These are phyloP conservation scores for Stephanodiscus minutulus DNA, from an alignment of 108 stramenopile genomes.

Conservation along the genomic window DNA sequence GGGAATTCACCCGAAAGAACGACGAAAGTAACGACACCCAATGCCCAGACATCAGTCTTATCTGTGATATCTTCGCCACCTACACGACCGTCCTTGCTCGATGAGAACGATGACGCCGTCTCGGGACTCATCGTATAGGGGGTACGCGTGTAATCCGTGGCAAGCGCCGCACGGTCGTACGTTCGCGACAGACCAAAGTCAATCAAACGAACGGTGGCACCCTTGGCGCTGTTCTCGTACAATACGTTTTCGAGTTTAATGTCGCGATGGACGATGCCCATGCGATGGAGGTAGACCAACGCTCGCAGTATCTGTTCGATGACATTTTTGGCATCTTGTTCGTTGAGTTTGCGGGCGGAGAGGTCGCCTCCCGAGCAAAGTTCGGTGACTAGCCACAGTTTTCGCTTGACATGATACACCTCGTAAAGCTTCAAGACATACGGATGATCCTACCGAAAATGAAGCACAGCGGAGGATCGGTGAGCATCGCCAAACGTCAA, in stretches of 20 bases:
- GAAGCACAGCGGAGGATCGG: neutral
- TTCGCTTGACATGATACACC: slow-evolving; percentile 64
- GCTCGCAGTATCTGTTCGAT: slow-evolving; percentile 68
- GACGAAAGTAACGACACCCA: slow-evolving; percentile 84
- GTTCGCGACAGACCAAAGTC: slow-evolving; percentile 73
- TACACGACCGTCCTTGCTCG: neutral
- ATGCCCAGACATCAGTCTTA: slow-evolving; percentile 84
- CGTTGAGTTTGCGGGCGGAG: slow-evolving; percentile 63
- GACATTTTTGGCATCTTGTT: slow-evolving; percentile 59
- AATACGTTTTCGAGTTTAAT: slow-evolving; percentile 79
- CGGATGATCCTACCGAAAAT: slow-evolving; percentile 58
- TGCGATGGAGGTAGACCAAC: slow-evolving; percentile 66
- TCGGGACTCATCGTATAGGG: slow-evolving; percentile 56
- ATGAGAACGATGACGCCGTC: slow-evolving; percentile 9
- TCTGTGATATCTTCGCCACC: slow-evolving; percentile 38
- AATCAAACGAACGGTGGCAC: slow-evolving; percentile 59
- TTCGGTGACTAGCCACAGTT: slow-evolving; percentile 78
- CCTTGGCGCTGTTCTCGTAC: slow-evolving; percentile 40
- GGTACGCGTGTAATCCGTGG: slow-evolving; percentile 43
- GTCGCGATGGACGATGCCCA: slow-evolving; percentile 73
- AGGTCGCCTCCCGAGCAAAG: slow-evolving; percentile 74
- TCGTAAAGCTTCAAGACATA: slow-evolving; percentile 81
- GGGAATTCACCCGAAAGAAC: slow-evolving; percentile 68
- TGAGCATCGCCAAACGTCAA: neutral
- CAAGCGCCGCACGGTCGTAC: slow-evolving; percentile 37